Evolutionary conservation across 306 rosid species (phyloP).

Genomic region (Lathyrus sativus): DNA sequence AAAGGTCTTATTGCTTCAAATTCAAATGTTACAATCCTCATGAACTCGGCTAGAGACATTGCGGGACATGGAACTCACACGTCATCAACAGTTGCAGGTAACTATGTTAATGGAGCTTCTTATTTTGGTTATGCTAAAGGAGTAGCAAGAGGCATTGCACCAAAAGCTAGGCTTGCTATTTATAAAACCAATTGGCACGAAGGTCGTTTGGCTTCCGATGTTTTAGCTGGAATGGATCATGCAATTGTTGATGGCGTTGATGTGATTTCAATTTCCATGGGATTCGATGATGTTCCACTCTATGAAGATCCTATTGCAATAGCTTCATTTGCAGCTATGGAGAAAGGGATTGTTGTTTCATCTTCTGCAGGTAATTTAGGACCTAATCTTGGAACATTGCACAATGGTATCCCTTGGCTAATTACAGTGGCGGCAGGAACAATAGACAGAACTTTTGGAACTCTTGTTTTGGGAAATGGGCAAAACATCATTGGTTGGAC

Average conservation of each 20-base stretch:
- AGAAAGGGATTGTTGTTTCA: slow-evolving; percentile 41
- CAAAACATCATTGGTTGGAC: slow-evolving; percentile 41
- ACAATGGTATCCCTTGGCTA: slow-evolving; percentile 41
- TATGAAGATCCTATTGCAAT: slow-evolving; percentile 39
- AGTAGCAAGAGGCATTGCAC: slow-evolving; percentile 43
- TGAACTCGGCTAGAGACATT: slow-evolving; percentile 44
- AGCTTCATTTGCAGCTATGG: slow-evolving; percentile 46
- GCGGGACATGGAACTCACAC: slow-evolving; percentile 40
- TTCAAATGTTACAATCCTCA: slow-evolving; percentile 4
- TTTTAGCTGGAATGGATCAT: slow-evolving; percentile 37
- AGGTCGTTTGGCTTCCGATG: slow-evolving; percentile 34
- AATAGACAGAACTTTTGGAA: slow-evolving; percentile 38
- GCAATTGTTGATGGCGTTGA: slow-evolving; percentile 44
- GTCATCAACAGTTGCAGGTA: slow-evolving; percentile 42
- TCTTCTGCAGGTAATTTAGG: slow-evolving; percentile 25
- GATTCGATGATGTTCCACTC: slow-evolving; percentile 22
- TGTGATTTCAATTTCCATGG: slow-evolving; percentile 42
- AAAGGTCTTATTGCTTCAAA: slow-evolving; percentile 30
- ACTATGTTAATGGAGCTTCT: slow-evolving; percentile 36
- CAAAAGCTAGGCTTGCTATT: slow-evolving; percentile 36
- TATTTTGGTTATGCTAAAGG: slow-evolving; percentile 39
- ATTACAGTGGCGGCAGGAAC: slow-evolving; percentile 30
- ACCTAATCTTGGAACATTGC: slow-evolving; percentile 7
- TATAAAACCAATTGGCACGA: slow-evolving; percentile 29
- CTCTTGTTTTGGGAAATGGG: slow-evolving; percentile 37